Evolutionary conservation across 257 asterid species (phyloP).

Genomic region (Fraxinus quadrangulata): DNA sequence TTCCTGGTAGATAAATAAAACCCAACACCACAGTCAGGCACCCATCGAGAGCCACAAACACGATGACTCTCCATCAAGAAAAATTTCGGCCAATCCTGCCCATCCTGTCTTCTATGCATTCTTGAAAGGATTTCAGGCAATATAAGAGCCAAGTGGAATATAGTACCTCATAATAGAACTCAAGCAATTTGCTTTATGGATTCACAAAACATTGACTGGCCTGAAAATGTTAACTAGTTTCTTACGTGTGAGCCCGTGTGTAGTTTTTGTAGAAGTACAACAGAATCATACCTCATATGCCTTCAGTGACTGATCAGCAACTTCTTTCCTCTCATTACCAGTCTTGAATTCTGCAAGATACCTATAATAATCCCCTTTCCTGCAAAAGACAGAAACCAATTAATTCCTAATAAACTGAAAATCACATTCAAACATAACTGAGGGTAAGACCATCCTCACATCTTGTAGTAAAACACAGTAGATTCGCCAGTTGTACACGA

Average conservation of each 20-base stretch:
- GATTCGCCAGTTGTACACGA: conserved; percentile 76
- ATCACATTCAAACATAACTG: background rate
- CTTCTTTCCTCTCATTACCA: conserved; percentile 60
- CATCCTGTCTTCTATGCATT: background rate
- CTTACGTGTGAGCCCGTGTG: background rate
- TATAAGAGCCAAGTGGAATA: background rate
- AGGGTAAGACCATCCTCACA: conserved; percentile 44
- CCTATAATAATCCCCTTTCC: conserved; percentile 77
- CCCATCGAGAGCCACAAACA: conserved; percentile 11
- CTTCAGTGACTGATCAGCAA: conserved; percentile 63
- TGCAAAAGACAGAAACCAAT: conserved; percentile 31
- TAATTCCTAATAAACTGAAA: conserved; percentile 17
- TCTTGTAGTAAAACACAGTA: conserved; percentile 79
- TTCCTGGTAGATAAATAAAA: background rate
- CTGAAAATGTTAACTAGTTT: background rate
- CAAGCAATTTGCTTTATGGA: conserved; percentile 16
- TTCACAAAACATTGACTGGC: background rate
- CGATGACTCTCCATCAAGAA: background rate
- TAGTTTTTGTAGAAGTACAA: background rate
- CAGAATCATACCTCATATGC: conserved; percentile 55
- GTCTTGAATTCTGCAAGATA: conserved; percentile 65
- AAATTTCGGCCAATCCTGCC: conserved; percentile 2
- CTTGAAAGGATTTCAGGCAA: conserved; percentile 1
- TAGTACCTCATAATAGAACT: background rate
- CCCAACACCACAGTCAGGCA: background rate